A percentile compares a stretch with the other conserved stretches of the same genome.
These are phyloP conservation scores for Thelonectria olida DNA, from an alignment of 2,329 filamentous ascomycete species.

Conservation along the genomic window DNA sequence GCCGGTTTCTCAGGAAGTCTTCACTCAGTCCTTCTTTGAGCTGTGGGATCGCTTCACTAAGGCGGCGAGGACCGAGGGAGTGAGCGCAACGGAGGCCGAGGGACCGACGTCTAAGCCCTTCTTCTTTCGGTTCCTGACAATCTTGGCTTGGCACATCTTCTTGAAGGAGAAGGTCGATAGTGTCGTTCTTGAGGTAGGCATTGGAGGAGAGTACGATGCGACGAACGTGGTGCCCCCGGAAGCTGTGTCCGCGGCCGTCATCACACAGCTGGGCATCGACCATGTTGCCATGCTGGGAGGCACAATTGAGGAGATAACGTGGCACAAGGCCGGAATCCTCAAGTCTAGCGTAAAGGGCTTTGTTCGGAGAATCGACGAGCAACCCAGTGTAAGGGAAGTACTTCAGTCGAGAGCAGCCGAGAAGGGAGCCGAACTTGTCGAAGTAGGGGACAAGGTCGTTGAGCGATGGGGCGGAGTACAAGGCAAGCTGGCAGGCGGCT, in stretches of 20 bases:
- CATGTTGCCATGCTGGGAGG: constrained; percentile 83
- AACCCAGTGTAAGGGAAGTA: constrained; percentile 57
- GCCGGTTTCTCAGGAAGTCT: constrained; percentile 73
- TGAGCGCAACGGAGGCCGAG: constrained; percentile 53
- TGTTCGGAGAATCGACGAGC: constrained; percentile 41
- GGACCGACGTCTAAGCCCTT: constrained; percentile 78
- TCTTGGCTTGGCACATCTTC: constrained; percentile 89
- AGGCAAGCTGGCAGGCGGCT: constrained; percentile 57
- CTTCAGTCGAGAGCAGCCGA: constrained; percentile 67
- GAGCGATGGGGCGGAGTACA: constrained; percentile 53
- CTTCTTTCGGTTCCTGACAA: constrained; percentile 91
- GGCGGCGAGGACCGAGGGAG: constrained; percentile 46
- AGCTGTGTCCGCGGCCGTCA: constrained; percentile 74
- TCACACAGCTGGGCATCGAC: constrained; percentile 86
- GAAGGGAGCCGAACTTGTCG: constrained; percentile 57
- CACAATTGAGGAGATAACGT: constrained; percentile 82
- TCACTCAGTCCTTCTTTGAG: constrained; percentile 83
- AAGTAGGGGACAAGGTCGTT: constrained; percentile 51
- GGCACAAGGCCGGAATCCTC: constrained; percentile 92
- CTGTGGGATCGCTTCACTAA: constrained; percentile 74
- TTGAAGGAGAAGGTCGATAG: constrained; percentile 77
- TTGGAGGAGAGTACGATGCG: constrained; percentile 91
- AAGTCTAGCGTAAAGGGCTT: constrained; percentile 65
- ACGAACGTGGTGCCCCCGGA: constrained; percentile 80
- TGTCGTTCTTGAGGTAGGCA: constrained; percentile 91